A percentile compares a stretch with the other conserved stretches of the same genome.
Evolutionary conservation across 345 rosid species (phyloP).

Genomic region (Eucalyptus paniculata): DNA sequence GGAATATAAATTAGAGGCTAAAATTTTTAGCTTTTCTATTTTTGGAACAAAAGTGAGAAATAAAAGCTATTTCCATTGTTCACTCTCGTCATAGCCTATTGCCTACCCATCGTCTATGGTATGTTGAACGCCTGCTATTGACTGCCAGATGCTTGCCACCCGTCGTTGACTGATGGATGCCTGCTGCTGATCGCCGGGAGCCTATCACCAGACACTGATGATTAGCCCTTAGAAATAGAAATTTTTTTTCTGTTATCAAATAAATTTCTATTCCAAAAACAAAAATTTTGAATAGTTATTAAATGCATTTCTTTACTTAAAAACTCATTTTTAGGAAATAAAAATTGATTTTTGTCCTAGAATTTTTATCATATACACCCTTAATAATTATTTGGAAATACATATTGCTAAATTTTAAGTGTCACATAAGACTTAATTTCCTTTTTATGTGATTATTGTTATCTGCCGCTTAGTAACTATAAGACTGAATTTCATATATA

Average conservation of each 20-base stretch:
- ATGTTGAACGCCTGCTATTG: accelerated
- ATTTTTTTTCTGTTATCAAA: too few species aligned
- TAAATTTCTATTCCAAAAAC: too few species aligned
- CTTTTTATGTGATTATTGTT: neutral
- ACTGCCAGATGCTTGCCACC: accelerated
- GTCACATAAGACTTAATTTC: neutral
- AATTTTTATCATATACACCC: accelerated
- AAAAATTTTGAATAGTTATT: too few species aligned
- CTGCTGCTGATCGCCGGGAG: accelerated
- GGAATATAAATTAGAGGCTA: accelerated
- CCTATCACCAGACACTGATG: accelerated
- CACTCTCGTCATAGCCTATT: accelerated
- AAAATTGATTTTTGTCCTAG: too few species aligned
- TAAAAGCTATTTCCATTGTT: too few species aligned
- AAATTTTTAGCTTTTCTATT: too few species aligned
- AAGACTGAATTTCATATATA: neutral
- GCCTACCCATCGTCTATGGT: too few species aligned
- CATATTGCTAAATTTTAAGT: neutral
- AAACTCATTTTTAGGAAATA: too few species aligned
- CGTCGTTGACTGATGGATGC: accelerated
- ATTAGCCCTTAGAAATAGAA: too few species aligned
- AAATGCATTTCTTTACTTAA: accelerated
- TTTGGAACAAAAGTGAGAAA: accelerated
- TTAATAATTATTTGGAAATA: too few species aligned
- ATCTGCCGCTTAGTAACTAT: neutral